These are phyloP conservation scores for Entoloma clypeatum DNA, from an alignment of 1,284 basidiomycete genomes.

Conservation along the genomic window DNA sequence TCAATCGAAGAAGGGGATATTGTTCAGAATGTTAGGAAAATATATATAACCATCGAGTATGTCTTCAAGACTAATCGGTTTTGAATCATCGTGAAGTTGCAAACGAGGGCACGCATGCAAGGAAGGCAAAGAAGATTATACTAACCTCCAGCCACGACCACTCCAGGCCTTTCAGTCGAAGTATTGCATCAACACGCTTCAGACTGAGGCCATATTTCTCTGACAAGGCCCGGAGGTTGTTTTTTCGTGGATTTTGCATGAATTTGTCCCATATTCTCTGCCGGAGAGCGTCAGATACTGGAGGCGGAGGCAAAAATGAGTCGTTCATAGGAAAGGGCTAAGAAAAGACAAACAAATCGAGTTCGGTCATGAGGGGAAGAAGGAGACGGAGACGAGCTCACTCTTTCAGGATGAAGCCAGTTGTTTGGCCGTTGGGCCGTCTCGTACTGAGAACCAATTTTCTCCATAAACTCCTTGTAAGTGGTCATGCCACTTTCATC, in stretches of 20 bases:
- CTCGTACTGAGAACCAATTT: slow-evolving; percentile 34
- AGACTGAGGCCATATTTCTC: slow-evolving; percentile 60
- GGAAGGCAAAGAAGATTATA: slow-evolving; percentile 20
- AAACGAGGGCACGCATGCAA: slow-evolving; percentile 12
- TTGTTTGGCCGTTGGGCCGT: slow-evolving; percentile 42
- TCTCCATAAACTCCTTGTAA: slow-evolving; percentile 36
- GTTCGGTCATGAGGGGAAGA: slow-evolving; percentile 12
- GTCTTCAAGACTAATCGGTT: slow-evolving; percentile 90
- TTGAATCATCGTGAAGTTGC: slow-evolving; percentile 52
- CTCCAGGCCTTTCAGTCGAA: slow-evolving; percentile 77
- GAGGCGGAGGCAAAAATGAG: slow-evolving; percentile 73
- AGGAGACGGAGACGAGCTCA: slow-evolving; percentile 34
- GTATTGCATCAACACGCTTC: slow-evolving; percentile 74
- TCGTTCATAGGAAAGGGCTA: slow-evolving; percentile 82
- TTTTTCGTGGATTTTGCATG: slow-evolving; percentile 51
- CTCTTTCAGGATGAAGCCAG: slow-evolving; percentile 56
- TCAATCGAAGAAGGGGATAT: slow-evolving; percentile 21
- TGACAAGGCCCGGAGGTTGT: slow-evolving; percentile 60
- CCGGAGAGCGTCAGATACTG: slow-evolving; percentile 61
- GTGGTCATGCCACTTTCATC: slow-evolving; percentile 16
- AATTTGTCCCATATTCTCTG: slow-evolving; percentile 52
- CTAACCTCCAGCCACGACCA: slow-evolving; percentile 65
- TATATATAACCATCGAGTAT: slow-evolving; percentile 50
- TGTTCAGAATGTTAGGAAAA: slow-evolving; percentile 12
- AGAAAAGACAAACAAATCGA: slow-evolving; percentile 8